Conservation (phyloP, 2,329 filamentous ascomycete species). For the Helminthosporium solani region DNA sequence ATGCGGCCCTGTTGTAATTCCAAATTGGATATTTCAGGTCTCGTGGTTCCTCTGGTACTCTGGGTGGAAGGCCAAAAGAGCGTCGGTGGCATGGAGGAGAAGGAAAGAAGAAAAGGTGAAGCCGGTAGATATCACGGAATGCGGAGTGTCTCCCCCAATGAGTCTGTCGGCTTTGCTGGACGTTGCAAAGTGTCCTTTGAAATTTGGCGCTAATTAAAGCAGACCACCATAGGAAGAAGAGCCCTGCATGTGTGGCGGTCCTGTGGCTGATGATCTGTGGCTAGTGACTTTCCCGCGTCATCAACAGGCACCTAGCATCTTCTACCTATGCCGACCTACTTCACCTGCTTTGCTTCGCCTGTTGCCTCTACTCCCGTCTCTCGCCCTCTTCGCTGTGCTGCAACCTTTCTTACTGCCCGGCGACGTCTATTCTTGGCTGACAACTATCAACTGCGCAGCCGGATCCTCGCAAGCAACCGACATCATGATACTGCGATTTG, state of each 20-base stretch:
- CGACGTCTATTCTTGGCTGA: too few species aligned
- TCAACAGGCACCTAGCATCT: not conserved
- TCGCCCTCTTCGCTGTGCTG: not conserved
- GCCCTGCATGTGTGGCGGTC: not conserved
- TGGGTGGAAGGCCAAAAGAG: slow-evolving; percentile 13
- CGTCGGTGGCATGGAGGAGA: slow-evolving; percentile 16
- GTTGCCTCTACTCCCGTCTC: not conserved
- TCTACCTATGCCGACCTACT: not conserved
- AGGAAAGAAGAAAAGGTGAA: slow-evolving; percentile 6
- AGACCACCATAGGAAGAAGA: not conserved
- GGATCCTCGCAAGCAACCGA: slow-evolving; percentile 6
- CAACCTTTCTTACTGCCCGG: not conserved
- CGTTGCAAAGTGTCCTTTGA: not conserved
- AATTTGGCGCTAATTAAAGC: too few species aligned
- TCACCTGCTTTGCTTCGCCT: too few species aligned
- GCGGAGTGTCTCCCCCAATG: slow-evolving; percentile 2
- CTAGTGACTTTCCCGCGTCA: not conserved
- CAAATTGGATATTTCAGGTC: slow-evolving; percentile 5
- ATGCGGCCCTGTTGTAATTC: slow-evolving; percentile 1
- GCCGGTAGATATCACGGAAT: slow-evolving; percentile 3
- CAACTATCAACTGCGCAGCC: not conserved
- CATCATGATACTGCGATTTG: slow-evolving; percentile 78
- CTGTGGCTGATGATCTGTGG: slow-evolving; percentile 6
- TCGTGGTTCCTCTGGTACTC: too few species aligned
- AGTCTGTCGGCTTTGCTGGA: slow-evolving; percentile 12